Conservation (phyloP, 345 rosid genomes). For the Triadica sebifera region DNA sequence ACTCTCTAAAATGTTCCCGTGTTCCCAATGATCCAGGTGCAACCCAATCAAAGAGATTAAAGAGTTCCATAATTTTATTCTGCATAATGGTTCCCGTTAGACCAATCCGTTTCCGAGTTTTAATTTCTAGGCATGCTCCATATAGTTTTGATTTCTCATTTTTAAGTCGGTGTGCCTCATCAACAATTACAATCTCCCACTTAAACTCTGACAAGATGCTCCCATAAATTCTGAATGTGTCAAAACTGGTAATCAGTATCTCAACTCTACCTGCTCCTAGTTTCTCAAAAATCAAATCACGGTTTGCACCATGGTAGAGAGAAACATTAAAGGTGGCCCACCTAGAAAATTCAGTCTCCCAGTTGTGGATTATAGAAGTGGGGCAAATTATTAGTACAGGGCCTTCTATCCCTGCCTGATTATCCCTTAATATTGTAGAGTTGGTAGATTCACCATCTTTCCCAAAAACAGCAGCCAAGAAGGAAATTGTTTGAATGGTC, state of each 20-base stretch:
- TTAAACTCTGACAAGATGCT: slow-evolving; percentile 54
- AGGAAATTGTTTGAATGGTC: slow-evolving; percentile 93
- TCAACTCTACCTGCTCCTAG: slow-evolving; percentile 60
- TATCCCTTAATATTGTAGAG: slow-evolving; percentile 24
- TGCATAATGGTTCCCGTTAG: slow-evolving; percentile 94
- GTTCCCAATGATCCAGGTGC: slow-evolving; percentile 84
- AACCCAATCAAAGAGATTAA: slow-evolving; percentile 89
- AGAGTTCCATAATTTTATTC: slow-evolving; percentile 86
- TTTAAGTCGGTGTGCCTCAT: slow-evolving; percentile 90
- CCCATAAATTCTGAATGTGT: slow-evolving; percentile 75
- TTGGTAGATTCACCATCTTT: slow-evolving; percentile 63
- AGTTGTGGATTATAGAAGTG: slow-evolving; percentile 80
- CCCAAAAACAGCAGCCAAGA: slow-evolving; percentile 76
- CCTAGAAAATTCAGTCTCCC: slow-evolving; percentile 86
- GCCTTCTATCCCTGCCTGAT: slow-evolving; percentile 37
- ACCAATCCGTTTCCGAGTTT: slow-evolving; percentile 66
- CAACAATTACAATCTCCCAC: slow-evolving; percentile 90
- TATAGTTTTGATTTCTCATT: slow-evolving; percentile 92
- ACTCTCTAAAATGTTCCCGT: slow-evolving; percentile 82
- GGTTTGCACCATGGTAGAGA: slow-evolving; percentile 72
- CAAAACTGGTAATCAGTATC: slow-evolving; percentile 83
- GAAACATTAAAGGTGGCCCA: slow-evolving; percentile 78
- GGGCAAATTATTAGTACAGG: slow-evolving; percentile 79
- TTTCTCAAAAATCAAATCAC: slow-evolving; percentile 74
- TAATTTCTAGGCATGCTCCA: slow-evolving; percentile 59